Evolutionary conservation across 305 asterid genomes (phyloP).

Genomic region (Fraxinus sp.): DNA sequence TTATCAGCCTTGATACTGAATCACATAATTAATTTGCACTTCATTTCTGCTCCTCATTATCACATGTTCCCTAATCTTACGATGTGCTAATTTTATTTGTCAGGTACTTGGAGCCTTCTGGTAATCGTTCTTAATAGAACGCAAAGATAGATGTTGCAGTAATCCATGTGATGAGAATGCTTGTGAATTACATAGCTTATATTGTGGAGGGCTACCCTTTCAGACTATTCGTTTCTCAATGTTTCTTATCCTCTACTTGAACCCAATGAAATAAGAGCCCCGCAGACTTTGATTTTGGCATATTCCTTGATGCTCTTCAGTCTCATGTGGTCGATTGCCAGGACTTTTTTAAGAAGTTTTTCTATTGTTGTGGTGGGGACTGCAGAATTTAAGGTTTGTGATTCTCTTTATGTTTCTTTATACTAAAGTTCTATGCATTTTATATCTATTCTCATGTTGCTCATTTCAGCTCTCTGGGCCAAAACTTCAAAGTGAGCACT

Average conservation of each 20-base stretch:
- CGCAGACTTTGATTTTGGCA: slow-evolving; percentile 58
- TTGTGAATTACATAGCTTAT: slow-evolving; percentile 32
- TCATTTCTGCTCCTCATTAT: slow-evolving; percentile 29
- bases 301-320: slow-evolving; percentile 57
- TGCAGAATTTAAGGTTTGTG: slow-evolving; percentile 58
- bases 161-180: slow-evolving; percentile 25
- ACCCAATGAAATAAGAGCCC: slow-evolving; percentile 30
- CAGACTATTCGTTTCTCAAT: slow-evolving; percentile 36
- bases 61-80: slow-evolving; percentile 14
- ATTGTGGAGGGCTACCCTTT: slow-evolving; percentile 28
- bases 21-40: not conserved
- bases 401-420: not conserved
- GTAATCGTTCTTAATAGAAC: slow-evolving; percentile 60
- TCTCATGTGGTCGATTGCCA: slow-evolving; percentile 41
- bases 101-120: slow-evolving; percentile 63
- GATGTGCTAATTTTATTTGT: not conserved
- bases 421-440: not conserved
- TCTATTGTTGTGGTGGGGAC: slow-evolving; percentile 81
- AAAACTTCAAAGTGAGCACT: slow-evolving; percentile 54
- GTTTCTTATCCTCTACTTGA: slow-evolving; percentile 44
- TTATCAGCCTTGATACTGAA: not conserved
- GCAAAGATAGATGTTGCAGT: slow-evolving; percentile 57
- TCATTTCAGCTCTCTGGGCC: slow-evolving; percentile 57
- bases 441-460: not conserved
- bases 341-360: slow-evolving; percentile 36